phyloP scores from a whole-genome alignment of 192 early-diverging fungal genomes.

The Podila epigama region DNA sequence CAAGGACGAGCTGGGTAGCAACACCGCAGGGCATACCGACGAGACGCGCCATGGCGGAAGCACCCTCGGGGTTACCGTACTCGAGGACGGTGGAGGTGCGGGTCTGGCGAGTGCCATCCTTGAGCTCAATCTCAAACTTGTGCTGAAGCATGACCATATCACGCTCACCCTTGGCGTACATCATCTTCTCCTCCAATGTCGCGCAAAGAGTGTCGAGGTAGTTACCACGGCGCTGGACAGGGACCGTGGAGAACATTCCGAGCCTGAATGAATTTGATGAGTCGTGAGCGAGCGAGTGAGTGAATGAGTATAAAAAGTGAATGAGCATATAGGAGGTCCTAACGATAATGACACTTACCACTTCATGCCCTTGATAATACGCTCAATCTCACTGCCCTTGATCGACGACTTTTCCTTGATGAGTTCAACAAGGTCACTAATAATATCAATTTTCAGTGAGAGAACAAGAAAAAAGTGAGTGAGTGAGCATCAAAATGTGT shows the following conservation, averaged over 20 bases:
- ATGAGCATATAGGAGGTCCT: neutral
- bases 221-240: conserved; percentile 74
- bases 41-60: conserved; percentile 94
- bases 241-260: conserved; percentile 79
- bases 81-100: conserved; percentile 93
- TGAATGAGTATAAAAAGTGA: neutral
- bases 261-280: conserved; percentile 63
- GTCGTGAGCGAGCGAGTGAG: too few relatives aligned
- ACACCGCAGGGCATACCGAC: conserved; percentile 98
- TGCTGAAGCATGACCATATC: conserved; percentile 99
- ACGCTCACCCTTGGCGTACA: conserved; percentile 90
- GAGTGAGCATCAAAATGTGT: too few relatives aligned
- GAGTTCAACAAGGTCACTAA: conserved; percentile 62
- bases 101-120: conserved; percentile 83
- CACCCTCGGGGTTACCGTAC: conserved; percentile 87
- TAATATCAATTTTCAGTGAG: neutral
- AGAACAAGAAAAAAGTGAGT: neutral
- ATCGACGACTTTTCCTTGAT: conserved; percentile 74
- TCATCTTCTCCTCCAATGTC: conserved; percentile 94
- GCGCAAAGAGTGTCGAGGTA: conserved; percentile 94
- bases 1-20: conserved; percentile 90
- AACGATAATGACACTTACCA: conserved; percentile 42
- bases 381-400: conserved; percentile 61
- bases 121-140: conserved; percentile 92
- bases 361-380: conserved; percentile 77